Conservation (phyloP, 371 early-diverging fungal species). For the Synchytrium microbalum region DNA sequence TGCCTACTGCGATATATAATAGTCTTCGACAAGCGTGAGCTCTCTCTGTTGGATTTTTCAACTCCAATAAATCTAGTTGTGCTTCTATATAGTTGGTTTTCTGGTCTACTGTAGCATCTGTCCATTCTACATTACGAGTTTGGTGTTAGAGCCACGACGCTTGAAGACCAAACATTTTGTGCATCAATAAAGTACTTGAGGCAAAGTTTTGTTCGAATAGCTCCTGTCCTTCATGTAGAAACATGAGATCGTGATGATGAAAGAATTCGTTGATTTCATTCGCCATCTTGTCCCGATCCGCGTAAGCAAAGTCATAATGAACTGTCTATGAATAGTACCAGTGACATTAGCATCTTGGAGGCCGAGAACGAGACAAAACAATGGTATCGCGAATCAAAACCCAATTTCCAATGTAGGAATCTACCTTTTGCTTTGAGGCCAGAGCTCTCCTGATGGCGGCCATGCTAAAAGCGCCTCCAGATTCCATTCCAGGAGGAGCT, state of each 20-base stretch:
- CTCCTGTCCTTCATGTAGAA: slow-evolving; percentile 37
- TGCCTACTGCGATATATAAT: slow-evolving; percentile 43
- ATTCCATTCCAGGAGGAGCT: neutral
- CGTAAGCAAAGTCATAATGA: slow-evolving; percentile 47
- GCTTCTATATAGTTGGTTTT: slow-evolving; percentile 26
- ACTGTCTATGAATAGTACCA: neutral
- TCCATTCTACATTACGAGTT: slow-evolving; percentile 14
- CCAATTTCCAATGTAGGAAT: neutral
- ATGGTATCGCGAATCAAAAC: neutral
- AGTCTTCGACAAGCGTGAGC: slow-evolving; percentile 40
- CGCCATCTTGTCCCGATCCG: slow-evolving; percentile 49
- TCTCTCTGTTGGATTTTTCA: slow-evolving; percentile 34
- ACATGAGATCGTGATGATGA: slow-evolving; percentile 50
- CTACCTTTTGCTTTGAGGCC: slow-evolving; percentile 2
- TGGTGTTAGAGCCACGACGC: slow-evolving; percentile 6
- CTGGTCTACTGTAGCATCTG: slow-evolving; percentile 3
- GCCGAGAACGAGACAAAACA: neutral
- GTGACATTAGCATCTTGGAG: neutral
- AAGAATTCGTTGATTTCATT: slow-evolving; percentile 71
- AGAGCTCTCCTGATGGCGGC: slow-evolving; percentile 1
- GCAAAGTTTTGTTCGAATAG: slow-evolving; percentile 37
- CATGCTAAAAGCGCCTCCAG: neutral
- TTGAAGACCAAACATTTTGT: slow-evolving; percentile 16
- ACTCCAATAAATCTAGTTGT: slow-evolving; percentile 51
- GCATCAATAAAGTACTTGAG: slow-evolving; percentile 16